Base-by-base conservation (phyloP, 768 basidiomycete species). In the Lactarius vividus region DNA sequence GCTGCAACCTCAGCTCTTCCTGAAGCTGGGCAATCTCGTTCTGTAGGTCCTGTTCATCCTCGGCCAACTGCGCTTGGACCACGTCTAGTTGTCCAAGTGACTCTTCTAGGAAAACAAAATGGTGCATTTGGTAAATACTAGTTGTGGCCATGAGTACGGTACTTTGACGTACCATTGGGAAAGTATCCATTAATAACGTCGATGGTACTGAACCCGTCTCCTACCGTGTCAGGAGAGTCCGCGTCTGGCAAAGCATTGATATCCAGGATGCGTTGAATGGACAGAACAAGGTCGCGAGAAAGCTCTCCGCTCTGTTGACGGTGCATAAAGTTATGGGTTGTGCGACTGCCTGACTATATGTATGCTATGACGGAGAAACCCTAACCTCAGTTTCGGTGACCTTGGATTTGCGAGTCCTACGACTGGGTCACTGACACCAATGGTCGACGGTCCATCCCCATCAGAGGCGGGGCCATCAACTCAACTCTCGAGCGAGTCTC, bases 211-310 rank as follows among this genome's bases (percentile, higher is more conserved):
- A 90, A 89, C 59, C 82, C 78, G 62, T 80, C 81, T 3, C 86
- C 81, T 56, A 88, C 74, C 46, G 77, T 80, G 71, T 90, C 86
- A 29, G 89, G 76, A 54, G 83, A 82, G 73, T 89, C 87, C 18
- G 75, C 73, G 52, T 81, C 75, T 15, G 76, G 76, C 2, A 74
- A 77, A 4, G 79, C 70, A 37, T 83, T 77, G 37, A 86, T 72
- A 61, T 89, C 83, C 4, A 93, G 79, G 57, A 91, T 83, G 64
- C 87, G 85, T 71, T 91, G 85, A 63, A 94, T 88, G 8, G 87
- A 83, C 39, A 88, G 75, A 57, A 90, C 77, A 61, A 92, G 77
- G 72, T 92, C 89, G 64, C 81, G 83, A 16, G 89, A 84, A 16
- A 91, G 80, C 39, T 85, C 84, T 65, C 82, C 83, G 57, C 77